Evolutionary conservation across 2,329 filamentous ascomycete genomes (phyloP).

Genomic region (Phyllosticta citrichinensis): DNA sequence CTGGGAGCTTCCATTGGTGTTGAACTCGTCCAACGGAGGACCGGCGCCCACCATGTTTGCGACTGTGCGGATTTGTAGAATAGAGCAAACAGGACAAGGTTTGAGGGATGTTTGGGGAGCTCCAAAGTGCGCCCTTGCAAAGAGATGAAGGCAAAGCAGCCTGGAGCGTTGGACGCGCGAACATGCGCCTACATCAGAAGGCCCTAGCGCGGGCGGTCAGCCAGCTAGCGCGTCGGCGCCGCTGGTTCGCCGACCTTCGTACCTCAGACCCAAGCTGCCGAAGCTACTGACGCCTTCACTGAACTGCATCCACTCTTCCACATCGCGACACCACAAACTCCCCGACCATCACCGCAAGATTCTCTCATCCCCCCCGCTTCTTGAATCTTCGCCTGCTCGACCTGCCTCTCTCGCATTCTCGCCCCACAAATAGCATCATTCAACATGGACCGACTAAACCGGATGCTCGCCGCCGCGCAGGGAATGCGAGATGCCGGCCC

Average conservation of each 20-base stretch:
- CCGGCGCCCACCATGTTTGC: conserved; percentile 12
- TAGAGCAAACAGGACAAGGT: background rate
- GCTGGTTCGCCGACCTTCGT: background rate
- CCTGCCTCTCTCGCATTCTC: conserved; percentile 1
- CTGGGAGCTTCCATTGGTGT: conserved; percentile 18
- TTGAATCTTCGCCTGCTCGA: background rate
- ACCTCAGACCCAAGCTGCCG: background rate
- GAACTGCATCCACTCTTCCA: background rate
- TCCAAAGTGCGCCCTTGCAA: background rate
- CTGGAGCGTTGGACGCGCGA: background rate
- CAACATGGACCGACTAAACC: conserved; percentile 81
- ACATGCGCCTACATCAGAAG: background rate
- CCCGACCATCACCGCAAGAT: background rate
- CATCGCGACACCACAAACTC: background rate
- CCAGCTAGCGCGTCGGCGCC: background rate
- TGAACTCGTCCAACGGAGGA: conserved; percentile 12
- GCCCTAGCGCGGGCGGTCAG: background rate
- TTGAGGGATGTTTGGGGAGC: background rate
- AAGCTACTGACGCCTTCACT: background rate
- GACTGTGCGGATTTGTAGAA: background rate
- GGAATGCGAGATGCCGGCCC: conserved; percentile 54
- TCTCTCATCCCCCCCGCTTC: background rate
- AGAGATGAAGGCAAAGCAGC: background rate
- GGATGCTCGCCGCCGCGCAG: conserved; percentile 69
- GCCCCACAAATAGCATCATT: conserved; percentile 5